Percentiles rank a stretch among this genome's conserved stretches.
Evolutionary conservation across 1,284 basidiomycete species (phyloP).

Genomic region (Cryptococcus sp.): DNA sequence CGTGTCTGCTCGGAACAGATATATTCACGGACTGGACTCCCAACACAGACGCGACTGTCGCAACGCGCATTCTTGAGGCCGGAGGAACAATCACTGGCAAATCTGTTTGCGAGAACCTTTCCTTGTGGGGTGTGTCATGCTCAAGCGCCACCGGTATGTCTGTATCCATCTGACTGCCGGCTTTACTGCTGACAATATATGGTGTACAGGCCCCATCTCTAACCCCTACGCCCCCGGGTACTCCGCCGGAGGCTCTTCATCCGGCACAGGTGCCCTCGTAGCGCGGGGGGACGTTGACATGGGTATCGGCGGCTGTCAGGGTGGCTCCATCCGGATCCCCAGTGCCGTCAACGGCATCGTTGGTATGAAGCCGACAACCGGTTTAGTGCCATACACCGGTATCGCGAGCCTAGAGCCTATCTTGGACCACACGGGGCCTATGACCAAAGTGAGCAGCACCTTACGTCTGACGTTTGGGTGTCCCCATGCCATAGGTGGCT

Average conservation of each 20-base stretch:
- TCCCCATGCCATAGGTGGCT: background rate
- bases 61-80: constrained; percentile 53
- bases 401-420: constrained; percentile 51
- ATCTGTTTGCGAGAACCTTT: constrained; percentile 47
- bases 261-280: constrained; percentile 53
- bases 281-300: constrained; percentile 52
- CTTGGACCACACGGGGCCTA: constrained; percentile 47
- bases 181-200: constrained; percentile 51
- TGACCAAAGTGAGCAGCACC: constrained; percentile 15
- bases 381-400: constrained; percentile 56
- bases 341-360: constrained; percentile 53
- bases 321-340: constrained; percentile 54
- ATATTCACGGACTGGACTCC: constrained; percentile 26
- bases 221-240: constrained; percentile 53
- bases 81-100: constrained; percentile 53
- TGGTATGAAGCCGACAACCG: constrained; percentile 55
- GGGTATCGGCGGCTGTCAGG: constrained; percentile 55
- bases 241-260: constrained; percentile 53
- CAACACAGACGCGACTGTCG: constrained; percentile 52
- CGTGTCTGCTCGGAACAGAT: constrained; percentile 29
- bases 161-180: constrained; percentile 31
- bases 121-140: constrained; percentile 22
- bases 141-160: constrained; percentile 16
- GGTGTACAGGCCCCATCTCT: constrained; percentile 45
- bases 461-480: background rate